Base-by-base conservation (phyloP, 306 rosid species). In the Oemleria cerasiformis region DNA sequence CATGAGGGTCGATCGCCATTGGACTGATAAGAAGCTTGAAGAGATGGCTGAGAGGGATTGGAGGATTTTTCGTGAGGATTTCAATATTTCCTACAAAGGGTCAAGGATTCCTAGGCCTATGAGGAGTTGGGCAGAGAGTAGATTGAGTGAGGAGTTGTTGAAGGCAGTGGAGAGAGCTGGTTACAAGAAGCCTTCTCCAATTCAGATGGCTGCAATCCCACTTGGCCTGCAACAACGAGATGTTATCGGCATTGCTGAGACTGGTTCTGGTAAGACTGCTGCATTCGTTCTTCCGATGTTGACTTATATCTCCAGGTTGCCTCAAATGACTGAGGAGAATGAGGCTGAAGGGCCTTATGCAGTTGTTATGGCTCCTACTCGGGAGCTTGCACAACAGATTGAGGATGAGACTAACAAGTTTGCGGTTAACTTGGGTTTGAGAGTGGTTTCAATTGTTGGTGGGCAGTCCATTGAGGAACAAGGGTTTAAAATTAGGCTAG, bases 141-240 rank as follows among this genome's bases (percentile, higher is more conserved):
- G 72, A 70, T 67, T 90, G 78, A 88, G 86, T 20, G 6, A 45
- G 0, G 96, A 90, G 79, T 85, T 90, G 30, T 67, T 90, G 70
- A 90, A 87, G 82, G 88, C 96, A 0, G 96, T 90, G 16, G 96
- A 88, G 82, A 90, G 88, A 75, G 96, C 86, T 1, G 94, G 94
- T 4, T 90, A 88, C 51, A 88, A 88, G 84, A 86, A 86, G 25
- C 94, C 96, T 17, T 90, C 96, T 58, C 96, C 94, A 0, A 90
- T 90, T 80, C 96, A 90, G 81, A 90, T 90, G 96, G 96, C 96
- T 12, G 96, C 96, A 30, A 90, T 90, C 41, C 96, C 96, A 0
- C 88, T 90, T 5, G 94, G 96, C 0, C 60, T 90, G 38, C 93
- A 90, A 77, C 94, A 90, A 77, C 92, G 96, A 0, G 96, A 90